These are phyloP conservation scores for Colletotrichum cordylinicola DNA, from an alignment of 2,329 filamentous ascomycete genomes.

Conservation along the genomic window DNA sequence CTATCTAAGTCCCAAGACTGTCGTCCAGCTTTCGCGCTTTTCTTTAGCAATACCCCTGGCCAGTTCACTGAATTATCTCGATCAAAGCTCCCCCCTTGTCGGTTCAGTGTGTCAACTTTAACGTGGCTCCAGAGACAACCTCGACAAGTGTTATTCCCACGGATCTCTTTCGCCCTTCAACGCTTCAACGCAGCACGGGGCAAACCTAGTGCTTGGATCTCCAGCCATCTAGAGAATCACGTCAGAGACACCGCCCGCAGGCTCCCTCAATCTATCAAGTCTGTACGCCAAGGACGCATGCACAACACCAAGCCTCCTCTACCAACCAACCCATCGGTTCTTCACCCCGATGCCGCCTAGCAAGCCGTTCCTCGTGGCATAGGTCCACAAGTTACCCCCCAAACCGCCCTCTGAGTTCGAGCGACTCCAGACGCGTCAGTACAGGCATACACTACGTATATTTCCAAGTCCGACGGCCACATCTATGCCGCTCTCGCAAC, in stretches of 20 bases:
- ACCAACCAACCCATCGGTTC: neutral
- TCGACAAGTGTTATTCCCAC: neutral
- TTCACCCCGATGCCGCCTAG: no score
- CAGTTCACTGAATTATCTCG: neutral
- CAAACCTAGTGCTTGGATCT: neutral
- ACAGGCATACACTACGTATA: no score
- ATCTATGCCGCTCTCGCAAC: no score
- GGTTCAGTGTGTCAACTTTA: neutral
- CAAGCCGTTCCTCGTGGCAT: neutral
- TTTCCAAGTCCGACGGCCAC: no score
- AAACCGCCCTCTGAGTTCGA: no score
- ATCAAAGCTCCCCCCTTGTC: neutral
- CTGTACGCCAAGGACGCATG: neutral
- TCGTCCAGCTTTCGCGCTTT: neutral
- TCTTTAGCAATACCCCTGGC: neutral
- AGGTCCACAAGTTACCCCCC: neutral
- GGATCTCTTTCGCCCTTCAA: neutral
- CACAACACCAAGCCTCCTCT: neutral
- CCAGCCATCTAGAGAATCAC: neutral
- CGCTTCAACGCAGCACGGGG: neutral
- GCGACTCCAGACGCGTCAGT: no score
- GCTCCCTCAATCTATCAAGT: neutral
- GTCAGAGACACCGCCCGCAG: neutral
- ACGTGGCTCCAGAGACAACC: neutral
- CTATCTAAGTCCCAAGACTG: neutral